Evolutionary conservation across 1,284 basidiomycete genomes (phyloP), one percentile per base, ranked within the genome.

Genomic region (Vanrija sp.): DNA sequence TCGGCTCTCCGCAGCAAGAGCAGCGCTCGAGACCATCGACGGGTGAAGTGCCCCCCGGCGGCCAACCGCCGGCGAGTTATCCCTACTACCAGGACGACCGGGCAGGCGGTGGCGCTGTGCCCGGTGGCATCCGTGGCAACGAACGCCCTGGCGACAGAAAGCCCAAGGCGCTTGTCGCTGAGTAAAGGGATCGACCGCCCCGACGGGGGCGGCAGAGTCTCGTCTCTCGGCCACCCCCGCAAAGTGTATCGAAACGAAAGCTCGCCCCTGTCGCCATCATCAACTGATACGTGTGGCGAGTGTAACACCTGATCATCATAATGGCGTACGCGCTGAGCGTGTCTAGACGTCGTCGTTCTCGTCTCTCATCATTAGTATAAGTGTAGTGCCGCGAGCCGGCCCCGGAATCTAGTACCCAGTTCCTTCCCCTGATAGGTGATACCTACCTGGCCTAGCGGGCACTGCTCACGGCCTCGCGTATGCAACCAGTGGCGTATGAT

Each of bases 1-100:
- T 75, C 3, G 73, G 71, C 6, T 69, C 69, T n/a, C 72, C 72
- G 29, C 67, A 67, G 51, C 68, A 71, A 43, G 60, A 61, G 10
- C 46, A 51, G 12, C 50, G 63, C 43, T 65, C 66, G 6, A 52
- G 69, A 44, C 68, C 71, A 9, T 34, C 40, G 10, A 63, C 63
- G 15, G 57, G 49, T 5, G 56, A 58, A 19, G 46, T 43, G 10
- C 10, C 25, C 10, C 34, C 34, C 9, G 34, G 34, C 9, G 40
- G 40, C 18, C 23, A 46, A 38, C 34, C 43, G 44, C n/a, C 40
- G 1, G 44, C 10, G 12, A 38, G 16, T 3, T 52, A 52, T 44
- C 25, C 51, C 2, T 52, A 52, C 18, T 38, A 45, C 21, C 46
- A 46, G n/a, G 51, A 51, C 40, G 50, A 51, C 21, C 50, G 50